Percentiles rank a stretch among this genome's conserved stretches.
phyloP scores from a whole-genome alignment of 768 basidiomycete genomes.

The Nidularia pulvinata region DNA sequence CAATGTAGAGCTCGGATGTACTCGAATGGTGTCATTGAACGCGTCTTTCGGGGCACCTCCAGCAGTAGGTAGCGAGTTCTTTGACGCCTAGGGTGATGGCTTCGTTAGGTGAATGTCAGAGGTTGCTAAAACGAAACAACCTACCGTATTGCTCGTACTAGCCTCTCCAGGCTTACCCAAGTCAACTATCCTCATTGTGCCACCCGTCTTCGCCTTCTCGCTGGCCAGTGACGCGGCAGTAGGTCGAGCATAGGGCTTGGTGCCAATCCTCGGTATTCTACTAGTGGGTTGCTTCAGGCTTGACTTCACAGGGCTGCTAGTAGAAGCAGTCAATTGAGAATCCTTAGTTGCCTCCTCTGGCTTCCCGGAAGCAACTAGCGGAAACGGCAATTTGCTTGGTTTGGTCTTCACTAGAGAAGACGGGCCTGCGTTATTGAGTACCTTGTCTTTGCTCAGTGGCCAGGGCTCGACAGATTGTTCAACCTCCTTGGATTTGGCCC shows the following conservation, averaged over 20 bases:
- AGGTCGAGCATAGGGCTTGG: slow-evolving; percentile 57
- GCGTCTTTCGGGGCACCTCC: no score
- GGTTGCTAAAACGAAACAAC: background rate
- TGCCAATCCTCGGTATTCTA: slow-evolving; percentile 59
- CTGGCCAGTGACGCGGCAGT: background rate
- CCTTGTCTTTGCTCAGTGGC: background rate
- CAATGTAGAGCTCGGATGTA: background rate
- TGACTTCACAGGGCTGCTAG: slow-evolving; percentile 31
- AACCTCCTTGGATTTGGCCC: background rate
- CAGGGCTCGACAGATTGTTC: background rate
- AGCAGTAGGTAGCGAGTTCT: no score
- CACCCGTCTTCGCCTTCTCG: background rate
- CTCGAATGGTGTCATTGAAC: background rate
- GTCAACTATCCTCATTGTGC: slow-evolving; percentile 13
- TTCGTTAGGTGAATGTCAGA: no score
- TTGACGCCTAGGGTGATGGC: no score
- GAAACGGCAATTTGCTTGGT: slow-evolving; percentile 29
- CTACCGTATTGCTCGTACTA: slow-evolving; percentile 2
- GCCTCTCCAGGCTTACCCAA: slow-evolving; percentile 12
- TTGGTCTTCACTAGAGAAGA: background rate
- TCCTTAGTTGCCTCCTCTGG: slow-evolving; percentile 1
- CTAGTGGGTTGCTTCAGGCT: slow-evolving; percentile 52
- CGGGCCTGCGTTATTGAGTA: background rate
- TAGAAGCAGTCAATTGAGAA: background rate
- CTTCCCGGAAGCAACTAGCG: slow-evolving; percentile 19